Conservation (phyloP, 1,284 basidiomycete genomes). For the Hortiboletus rubellus region DNA sequence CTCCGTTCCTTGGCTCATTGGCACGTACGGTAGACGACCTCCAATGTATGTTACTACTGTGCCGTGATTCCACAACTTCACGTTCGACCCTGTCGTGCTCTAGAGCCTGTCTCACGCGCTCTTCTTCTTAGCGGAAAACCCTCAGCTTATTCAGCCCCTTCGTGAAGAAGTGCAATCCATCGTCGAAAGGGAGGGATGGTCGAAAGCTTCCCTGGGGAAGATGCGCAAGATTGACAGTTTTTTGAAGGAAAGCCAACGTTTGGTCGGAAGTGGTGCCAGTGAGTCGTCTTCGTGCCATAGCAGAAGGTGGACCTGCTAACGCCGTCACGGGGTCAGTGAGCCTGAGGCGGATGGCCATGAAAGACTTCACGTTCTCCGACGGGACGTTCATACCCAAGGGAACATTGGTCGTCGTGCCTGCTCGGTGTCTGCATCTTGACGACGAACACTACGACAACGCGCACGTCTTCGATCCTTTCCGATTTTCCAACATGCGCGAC, state of each 20-base stretch:
- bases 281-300: slow-evolving; percentile 5
- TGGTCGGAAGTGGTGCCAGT: slow-evolving; percentile 31
- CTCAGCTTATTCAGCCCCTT: too few relatives aligned
- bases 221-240: slow-evolving; percentile 42
- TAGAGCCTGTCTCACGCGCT: slow-evolving; percentile 37
- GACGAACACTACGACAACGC: too few relatives aligned
- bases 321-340: neutral
- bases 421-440: too few relatives aligned
- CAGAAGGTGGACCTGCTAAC: neutral
- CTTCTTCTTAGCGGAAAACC: slow-evolving; percentile 9
- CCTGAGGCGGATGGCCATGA: neutral
- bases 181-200: slow-evolving; percentile 29
- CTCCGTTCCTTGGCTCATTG: neutral
- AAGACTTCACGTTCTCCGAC: neutral
- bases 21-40: slow-evolving; percentile 6
- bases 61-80: neutral
- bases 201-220: slow-evolving; percentile 39
- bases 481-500: too few relatives aligned
- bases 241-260: slow-evolving; percentile 26
- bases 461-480: too few relatives aligned
- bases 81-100: neutral
- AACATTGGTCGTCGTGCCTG: too few relatives aligned
- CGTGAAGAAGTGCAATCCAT: too few relatives aligned
- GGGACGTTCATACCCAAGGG: too few relatives aligned
- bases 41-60: slow-evolving; percentile 3